phyloP scores from a whole-genome alignment of 768 basidiomycete genomes.

The Exidia glandulosa region DNA sequence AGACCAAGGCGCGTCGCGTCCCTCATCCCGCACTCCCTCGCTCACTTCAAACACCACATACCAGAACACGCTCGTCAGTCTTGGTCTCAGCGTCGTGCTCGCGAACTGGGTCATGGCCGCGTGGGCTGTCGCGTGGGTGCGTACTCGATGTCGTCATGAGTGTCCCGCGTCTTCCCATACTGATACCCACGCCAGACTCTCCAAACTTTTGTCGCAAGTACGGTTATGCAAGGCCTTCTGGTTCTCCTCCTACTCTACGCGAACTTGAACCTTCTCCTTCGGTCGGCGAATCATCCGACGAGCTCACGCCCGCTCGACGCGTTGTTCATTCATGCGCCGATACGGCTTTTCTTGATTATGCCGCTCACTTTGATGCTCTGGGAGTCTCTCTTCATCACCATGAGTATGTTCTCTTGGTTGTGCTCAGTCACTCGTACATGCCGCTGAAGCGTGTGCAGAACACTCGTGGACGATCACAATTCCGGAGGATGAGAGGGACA shows the following conservation, averaged over 20 bases:
- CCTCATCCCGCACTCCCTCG: neutral
- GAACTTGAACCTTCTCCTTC: constrained; percentile 64
- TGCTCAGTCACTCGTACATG: neutral
- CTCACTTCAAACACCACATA: neutral
- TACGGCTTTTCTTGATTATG: constrained; percentile 53
- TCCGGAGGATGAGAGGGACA: constrained; percentile 37
- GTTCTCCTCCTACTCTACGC: constrained; percentile 65
- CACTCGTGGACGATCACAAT: constrained; percentile 46
- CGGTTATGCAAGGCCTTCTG: constrained; percentile 61
- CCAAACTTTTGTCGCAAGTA: constrained; percentile 64
- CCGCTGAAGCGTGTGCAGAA: neutral
- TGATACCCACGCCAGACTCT: constrained; percentile 36
- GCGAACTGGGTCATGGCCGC: constrained; percentile 72
- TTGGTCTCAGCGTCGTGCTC: constrained; percentile 66
- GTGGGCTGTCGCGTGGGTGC: constrained; percentile 72
- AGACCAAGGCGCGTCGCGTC: constrained; percentile 56
- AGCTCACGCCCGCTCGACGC: constrained; percentile 58
- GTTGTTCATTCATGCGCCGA: constrained; percentile 77
- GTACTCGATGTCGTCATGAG: constrained; percentile 6
- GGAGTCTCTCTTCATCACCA: neutral
- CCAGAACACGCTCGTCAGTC: constrained; percentile 55
- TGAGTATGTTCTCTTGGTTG: neutral
- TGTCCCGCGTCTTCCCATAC: neutral
- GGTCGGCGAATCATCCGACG: constrained; percentile 47
- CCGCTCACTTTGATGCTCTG: constrained; percentile 45